Base-by-base conservation (phyloP, 2,329 filamentous ascomycete genomes). In the Aureobasidium pullulans region DNA sequence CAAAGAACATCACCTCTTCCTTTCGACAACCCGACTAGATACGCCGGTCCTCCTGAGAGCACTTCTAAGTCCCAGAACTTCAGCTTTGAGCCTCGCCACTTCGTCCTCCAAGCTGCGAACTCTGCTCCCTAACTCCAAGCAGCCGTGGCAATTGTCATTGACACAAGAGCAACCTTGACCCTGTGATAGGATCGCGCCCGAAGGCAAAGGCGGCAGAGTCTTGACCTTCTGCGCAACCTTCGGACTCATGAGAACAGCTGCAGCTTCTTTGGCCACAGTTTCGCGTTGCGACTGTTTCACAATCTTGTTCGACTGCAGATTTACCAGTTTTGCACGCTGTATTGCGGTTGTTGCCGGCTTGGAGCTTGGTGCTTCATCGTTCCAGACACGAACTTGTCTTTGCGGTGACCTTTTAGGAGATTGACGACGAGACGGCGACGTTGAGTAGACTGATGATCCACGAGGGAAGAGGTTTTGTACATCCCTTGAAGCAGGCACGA, bases 61-160 rank as follows among this genome's bases (percentile, higher is more conserved):
- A 53, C 54, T 61, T 46, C 60, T 63, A 60, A 61, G 47, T 29
- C 60, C 60, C 16, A 63, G 52, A 15, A 60, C 48, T n/a, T 63
- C 62, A 10, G 52, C 54, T 39, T 53, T 62, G 32, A 62, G 23
- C 28, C 53, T 42, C 34, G 50, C 52, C 3, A 62, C 57, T 48
- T 62, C 61, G 15, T 61, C 52, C 37, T 60, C 47, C 37, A 62
- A 31, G 10, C 40, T 37, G 7, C 34, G 56, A 15, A 62, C 59
- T 7, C 49, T 46, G 9, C 36, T 10, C 15, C 28, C 47, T 5
- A 56, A 11, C 15, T 47, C 48, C 13, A 19, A 11, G 13, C 61
- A 62, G 34, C 16, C 46, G 2, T 16, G 42, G 47, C 39, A 43
- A 32, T 15, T 43, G 23, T 43, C 19, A 19, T 31, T 29, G 10